Evolutionary conservation across 2,329 filamentous ascomycete species (phyloP).

Genomic region (Biscogniauxia sp.): DNA sequence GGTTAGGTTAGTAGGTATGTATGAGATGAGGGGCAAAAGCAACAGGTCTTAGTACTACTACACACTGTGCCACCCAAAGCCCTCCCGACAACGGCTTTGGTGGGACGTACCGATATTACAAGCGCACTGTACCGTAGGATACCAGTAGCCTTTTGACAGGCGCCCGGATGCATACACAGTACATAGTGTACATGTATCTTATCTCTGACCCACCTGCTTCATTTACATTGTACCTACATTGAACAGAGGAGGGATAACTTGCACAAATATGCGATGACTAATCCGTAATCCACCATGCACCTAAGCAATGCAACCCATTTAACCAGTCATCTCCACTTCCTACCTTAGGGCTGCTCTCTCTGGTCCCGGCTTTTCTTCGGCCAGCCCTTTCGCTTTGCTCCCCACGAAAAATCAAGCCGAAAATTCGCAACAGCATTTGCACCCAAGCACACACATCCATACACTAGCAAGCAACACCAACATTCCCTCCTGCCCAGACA

Average conservation of each 20-base stretch:
- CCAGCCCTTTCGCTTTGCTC: constrained; percentile 18
- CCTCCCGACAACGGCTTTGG: neutral
- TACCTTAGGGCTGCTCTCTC: constrained; percentile 15
- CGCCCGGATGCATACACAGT: neutral
- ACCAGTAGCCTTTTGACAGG: neutral
- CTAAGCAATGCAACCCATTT: neutral
- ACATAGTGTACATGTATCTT: neutral
- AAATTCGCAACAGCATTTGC: constrained; percentile 25
- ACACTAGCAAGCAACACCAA: constrained; percentile 24
- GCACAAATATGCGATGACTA: neutral
- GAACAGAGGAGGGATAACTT: too few species aligned
- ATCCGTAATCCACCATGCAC: neutral
- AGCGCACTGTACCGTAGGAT: neutral
- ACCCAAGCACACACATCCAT: constrained; percentile 18
- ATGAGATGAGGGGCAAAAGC: neutral
- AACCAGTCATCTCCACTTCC: neutral
- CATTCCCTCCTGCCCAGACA: constrained; percentile 19
- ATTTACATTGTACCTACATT: too few species aligned
- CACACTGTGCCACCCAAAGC: neutral
- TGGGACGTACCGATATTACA: neutral
- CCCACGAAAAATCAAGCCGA: constrained; percentile 30
- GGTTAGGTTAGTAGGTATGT: too few species aligned
- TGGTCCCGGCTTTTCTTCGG: constrained; percentile 28
- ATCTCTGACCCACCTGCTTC: neutral
- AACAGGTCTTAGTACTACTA: neutral